Evolutionary conservation across 805 yeast species (phyloP).

Genomic region (Barnettozyma pratensis): DNA sequence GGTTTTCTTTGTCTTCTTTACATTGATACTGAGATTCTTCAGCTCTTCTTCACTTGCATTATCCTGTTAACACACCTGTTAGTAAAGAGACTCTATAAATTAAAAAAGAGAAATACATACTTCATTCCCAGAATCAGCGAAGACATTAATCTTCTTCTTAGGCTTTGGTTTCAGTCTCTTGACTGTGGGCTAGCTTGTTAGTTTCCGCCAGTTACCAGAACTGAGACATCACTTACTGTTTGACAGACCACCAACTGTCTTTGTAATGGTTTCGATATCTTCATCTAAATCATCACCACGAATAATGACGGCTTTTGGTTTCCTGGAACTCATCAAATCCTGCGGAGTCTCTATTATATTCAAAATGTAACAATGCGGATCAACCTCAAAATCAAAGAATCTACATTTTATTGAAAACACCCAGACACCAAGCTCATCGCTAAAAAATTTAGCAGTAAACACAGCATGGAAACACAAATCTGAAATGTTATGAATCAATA

Average conservation of each 20-base stretch:
- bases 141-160: conserved; percentile 1
- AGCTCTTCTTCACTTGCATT: conserved; percentile 1
- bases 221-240: too few relatives aligned
- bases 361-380: too few relatives aligned
- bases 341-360: too few relatives aligned
- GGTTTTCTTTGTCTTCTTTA: conserved; percentile 3
- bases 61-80: background rate
- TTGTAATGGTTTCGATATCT: background rate
- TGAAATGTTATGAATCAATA: too few relatives aligned
- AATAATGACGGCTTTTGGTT: conserved; percentile 17
- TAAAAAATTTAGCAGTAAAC: background rate
- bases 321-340: conserved; percentile 11
- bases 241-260: too few relatives aligned
- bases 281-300: conserved; percentile 9
- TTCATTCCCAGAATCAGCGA: background rate
- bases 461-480: too few relatives aligned
- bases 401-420: background rate
- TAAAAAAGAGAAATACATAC: background rate
- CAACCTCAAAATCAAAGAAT: too few relatives aligned
- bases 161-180: background rate
- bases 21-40: background rate
- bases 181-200: background rate
- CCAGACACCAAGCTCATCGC: conserved; percentile 6
- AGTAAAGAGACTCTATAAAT: background rate
- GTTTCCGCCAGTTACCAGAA: background rate